Conservation (phyloP, 805 yeast genomes). For the Pichia cabralensis region DNA sequence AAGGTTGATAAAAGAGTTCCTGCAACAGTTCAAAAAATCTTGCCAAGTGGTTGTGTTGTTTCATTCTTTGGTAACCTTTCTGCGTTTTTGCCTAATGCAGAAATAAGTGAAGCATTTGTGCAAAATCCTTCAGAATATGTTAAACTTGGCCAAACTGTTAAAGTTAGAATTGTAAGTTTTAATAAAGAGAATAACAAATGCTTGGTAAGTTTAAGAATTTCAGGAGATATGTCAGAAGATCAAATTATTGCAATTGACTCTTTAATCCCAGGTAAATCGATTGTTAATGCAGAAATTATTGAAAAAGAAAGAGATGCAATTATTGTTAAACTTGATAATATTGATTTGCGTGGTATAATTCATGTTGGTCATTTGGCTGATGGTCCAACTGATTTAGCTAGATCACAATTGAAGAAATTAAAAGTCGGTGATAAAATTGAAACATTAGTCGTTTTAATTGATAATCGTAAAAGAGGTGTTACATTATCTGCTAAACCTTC, state of each 20-base stretch:
- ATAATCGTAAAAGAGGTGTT: constrained; percentile 48
- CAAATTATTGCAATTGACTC: constrained; percentile 37
- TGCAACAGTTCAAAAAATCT: constrained; percentile 66
- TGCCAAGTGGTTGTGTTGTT: constrained; percentile 70
- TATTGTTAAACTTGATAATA: constrained; percentile 48
- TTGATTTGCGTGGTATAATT: constrained; percentile 57
- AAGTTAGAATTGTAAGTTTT: constrained; percentile 52
- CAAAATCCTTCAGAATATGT: constrained; percentile 68
- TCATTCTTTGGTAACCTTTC: constrained; percentile 70
- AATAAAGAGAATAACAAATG: constrained; percentile 46
- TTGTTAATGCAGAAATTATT: constrained; percentile 49
- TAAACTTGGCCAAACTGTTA: constrained; percentile 74
- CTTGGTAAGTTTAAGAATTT: constrained; percentile 64
- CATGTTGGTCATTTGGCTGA: constrained; percentile 70
- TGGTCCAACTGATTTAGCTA: constrained; percentile 61
- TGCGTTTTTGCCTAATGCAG: constrained; percentile 79
- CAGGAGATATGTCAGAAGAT: constrained; percentile 39
- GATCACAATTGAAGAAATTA: constrained; percentile 53
- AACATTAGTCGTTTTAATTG: constrained; percentile 61
- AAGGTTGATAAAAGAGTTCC: constrained; percentile 41
- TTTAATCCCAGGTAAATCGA: constrained; percentile 50
- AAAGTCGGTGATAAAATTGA: constrained; percentile 50
- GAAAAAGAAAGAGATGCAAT: constrained; percentile 72
- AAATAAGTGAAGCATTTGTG: constrained; percentile 84
- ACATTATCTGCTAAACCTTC: constrained; percentile 56